Evolutionary conservation across 495 filamentous ascomycete genomes (phyloP).

Genomic region (Penicillium coprophilum): DNA sequence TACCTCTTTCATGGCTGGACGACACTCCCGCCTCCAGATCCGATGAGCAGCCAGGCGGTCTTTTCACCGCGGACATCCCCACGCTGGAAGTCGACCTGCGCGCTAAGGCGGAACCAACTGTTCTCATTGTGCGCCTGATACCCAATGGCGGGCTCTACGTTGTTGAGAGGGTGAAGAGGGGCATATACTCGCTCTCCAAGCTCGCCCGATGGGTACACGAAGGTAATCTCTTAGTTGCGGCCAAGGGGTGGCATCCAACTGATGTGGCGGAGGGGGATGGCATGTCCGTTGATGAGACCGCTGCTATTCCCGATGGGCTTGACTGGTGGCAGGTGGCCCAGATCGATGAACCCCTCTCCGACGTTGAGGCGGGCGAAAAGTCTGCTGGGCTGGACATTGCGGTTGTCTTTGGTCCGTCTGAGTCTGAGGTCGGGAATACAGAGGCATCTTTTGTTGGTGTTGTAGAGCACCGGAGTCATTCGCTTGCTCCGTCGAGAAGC

Average conservation of each 20-base stretch:
- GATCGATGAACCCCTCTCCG: slow-evolving; percentile 36
- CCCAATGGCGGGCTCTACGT: slow-evolving; percentile 61
- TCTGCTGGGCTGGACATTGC: slow-evolving; percentile 31
- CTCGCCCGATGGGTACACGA: slow-evolving; percentile 62
- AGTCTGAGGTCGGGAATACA: slow-evolving; percentile 4
- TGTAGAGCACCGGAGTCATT: slow-evolving; percentile 21
- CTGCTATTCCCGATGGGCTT: slow-evolving; percentile 8
- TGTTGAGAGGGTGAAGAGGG: slow-evolving; percentile 66
- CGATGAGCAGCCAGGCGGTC: slow-evolving; percentile 49
- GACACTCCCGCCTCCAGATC: slow-evolving; percentile 52
- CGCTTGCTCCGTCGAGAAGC: slow-evolving; percentile 17
- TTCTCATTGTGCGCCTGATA: slow-evolving; percentile 67
- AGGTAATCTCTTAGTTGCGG: slow-evolving; percentile 35
- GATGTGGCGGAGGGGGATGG: slow-evolving; percentile 38
- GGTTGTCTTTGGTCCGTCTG: slow-evolving; percentile 32
- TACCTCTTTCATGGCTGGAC: slow-evolving; percentile 63
- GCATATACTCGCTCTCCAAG: slow-evolving; percentile 70
- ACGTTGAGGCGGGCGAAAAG: slow-evolving; percentile 24
- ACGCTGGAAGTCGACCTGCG: slow-evolving; percentile 57
- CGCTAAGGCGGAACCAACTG: slow-evolving; percentile 27
- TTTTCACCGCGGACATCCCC: slow-evolving; percentile 61
- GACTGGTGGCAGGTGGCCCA: slow-evolving; percentile 44
- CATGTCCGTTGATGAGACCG: slow-evolving; percentile 34
- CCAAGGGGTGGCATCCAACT: slow-evolving; percentile 39
- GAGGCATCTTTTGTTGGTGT: slow-evolving; percentile 26